phyloP scores from a whole-genome alignment of 164 flowering plant species.

The Cinnamomum micranthum region DNA sequence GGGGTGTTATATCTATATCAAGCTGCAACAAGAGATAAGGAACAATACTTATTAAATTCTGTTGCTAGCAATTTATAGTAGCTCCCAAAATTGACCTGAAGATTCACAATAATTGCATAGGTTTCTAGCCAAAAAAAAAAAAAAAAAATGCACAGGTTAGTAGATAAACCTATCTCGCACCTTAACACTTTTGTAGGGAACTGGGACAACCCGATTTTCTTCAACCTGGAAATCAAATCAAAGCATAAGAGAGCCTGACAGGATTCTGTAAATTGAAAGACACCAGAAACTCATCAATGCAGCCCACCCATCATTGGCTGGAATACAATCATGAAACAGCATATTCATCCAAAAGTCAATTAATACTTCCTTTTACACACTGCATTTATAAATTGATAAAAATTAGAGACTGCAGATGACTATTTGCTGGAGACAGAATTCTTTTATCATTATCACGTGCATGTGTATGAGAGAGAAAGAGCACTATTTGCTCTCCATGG shows the following conservation, averaged over 20 bases:
- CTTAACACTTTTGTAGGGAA: slow-evolving; percentile 79
- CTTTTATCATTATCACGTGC: too few relatives aligned
- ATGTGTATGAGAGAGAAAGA: too few relatives aligned
- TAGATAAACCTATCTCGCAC: slow-evolving; percentile 24
- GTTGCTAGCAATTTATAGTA: background rate
- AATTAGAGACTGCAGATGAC: too few relatives aligned
- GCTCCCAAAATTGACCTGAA: background rate
- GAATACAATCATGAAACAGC: background rate
- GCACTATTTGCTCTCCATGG: too few relatives aligned
- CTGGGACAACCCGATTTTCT: slow-evolving; percentile 65
- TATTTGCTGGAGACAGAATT: too few relatives aligned
- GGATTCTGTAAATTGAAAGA: background rate
- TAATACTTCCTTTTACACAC: too few relatives aligned
- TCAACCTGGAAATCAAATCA: slow-evolving; percentile 59
- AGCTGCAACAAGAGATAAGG: slow-evolving; percentile 43
- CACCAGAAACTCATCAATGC: background rate
- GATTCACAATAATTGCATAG: background rate
- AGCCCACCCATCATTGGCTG: background rate
- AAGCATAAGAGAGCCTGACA: slow-evolving; percentile 12
- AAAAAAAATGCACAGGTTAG: too few relatives aligned
- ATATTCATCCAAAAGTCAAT: background rate
- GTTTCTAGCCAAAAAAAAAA: too few relatives aligned
- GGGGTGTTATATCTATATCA: slow-evolving; percentile 73
- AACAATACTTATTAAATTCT: slow-evolving; percentile 1
- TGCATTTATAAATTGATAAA: too few relatives aligned